A percentile compares a stretch with the other conserved stretches of the same genome.
phyloP scores from a whole-genome alignment of 495 filamentous ascomycete species.

The Neurospora intermedia region DNA sequence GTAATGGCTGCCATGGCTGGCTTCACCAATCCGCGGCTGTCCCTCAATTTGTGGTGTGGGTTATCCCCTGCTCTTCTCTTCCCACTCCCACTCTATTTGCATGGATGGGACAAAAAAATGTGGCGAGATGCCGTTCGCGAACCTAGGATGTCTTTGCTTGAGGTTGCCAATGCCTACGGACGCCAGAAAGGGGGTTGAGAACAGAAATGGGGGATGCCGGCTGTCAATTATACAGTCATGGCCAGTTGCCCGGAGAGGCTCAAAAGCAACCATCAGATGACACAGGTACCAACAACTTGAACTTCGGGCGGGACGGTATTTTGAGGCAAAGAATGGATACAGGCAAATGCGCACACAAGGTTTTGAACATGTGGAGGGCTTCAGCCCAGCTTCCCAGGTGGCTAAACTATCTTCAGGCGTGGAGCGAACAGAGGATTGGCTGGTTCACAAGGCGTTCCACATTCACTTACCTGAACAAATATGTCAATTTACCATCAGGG shows the following conservation, averaged over 20 bases:
- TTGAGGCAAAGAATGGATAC: neutral
- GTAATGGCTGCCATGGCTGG: neutral
- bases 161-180: neutral
- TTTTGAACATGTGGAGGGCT: no score
- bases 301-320: neutral
- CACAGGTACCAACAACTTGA: neutral
- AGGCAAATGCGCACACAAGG: neutral
- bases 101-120: neutral
- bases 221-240: neutral
- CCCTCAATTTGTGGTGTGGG: neutral
- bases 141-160: neutral
- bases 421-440: neutral
- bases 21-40: neutral
- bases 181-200: neutral
- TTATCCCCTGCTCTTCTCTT: neutral
- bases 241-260: neutral
- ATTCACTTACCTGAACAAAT: neutral
- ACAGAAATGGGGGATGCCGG: neutral
- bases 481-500: neutral
- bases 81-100: neutral
- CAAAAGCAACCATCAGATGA: neutral
- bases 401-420: no score
- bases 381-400: no score
- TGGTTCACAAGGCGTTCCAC: neutral
- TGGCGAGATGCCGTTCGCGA: neutral